A percentile compares a stretch with the other conserved stretches of the same genome.
phyloP scores from a whole-genome alignment of 2,329 filamentous ascomycete genomes.

The Aureobasidium sp. region DNA sequence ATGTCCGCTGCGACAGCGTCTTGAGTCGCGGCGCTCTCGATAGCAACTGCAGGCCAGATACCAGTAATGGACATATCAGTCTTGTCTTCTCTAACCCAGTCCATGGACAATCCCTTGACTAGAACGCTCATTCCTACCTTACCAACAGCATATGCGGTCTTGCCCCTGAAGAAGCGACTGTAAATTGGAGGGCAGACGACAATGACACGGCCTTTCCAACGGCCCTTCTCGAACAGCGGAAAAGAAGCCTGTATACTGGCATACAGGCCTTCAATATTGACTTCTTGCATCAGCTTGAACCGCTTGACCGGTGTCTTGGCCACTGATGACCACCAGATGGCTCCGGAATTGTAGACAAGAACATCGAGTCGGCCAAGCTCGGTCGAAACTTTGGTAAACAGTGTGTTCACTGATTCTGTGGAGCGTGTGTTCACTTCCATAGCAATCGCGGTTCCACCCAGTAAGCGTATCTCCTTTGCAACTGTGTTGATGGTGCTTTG shows the following conservation, averaged over 20 bases:
- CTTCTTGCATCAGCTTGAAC: conserved; percentile 58
- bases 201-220: conserved; percentile 54
- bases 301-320: conserved; percentile 53
- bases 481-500: conserved; percentile 75
- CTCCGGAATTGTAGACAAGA: conserved; percentile 74
- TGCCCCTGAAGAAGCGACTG: conserved; percentile 74
- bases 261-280: conserved; percentile 71
- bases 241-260: conserved; percentile 59
- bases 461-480: conserved; percentile 59
- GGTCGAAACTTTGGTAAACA: not conserved
- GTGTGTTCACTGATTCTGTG: not conserved
- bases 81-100: conserved; percentile 60
- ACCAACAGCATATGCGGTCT: conserved; percentile 71
- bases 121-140: conserved; percentile 78
- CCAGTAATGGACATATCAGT: conserved; percentile 67
- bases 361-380: conserved; percentile 54
- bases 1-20: conserved; percentile 34
- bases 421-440: conserved; percentile 52
- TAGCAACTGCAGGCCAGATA: conserved; percentile 71
- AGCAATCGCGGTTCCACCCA: conserved; percentile 56
- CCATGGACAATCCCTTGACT: conserved; percentile 75
- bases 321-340: conserved; percentile 76
- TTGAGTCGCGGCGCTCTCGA: conserved; percentile 67
- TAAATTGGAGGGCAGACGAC: conserved; percentile 82
- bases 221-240: conserved; percentile 50